phyloP scores from a whole-genome alignment of 345 rosid species.

The Eucalyptus lansdowneana region DNA sequence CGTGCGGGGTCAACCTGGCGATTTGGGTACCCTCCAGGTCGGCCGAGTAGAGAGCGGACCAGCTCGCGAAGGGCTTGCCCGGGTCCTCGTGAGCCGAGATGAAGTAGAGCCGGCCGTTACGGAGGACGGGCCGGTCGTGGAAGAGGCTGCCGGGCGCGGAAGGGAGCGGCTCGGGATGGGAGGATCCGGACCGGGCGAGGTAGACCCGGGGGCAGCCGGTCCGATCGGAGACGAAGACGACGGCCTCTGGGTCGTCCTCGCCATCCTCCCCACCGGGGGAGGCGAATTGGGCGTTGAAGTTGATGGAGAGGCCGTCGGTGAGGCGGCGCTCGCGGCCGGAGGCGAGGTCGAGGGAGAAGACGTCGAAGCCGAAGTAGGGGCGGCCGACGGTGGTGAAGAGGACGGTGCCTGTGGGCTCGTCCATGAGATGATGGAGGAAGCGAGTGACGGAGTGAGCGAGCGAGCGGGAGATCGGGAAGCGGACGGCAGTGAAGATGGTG shows the following conservation, averaged over 20 bases:
- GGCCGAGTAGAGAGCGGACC: conserved; percentile 55
- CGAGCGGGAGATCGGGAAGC: neutral
- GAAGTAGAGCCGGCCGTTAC: conserved; percentile 44
- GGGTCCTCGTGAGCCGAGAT: conserved; percentile 75
- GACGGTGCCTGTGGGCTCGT: conserved; percentile 42
- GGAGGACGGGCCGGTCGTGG: conserved; percentile 67
- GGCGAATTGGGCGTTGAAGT: conserved; percentile 67
- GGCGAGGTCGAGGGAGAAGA: conserved; percentile 27
- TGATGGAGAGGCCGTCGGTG: conserved; percentile 61
- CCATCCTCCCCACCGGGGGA: conserved; percentile 55
- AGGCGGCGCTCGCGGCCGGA: conserved; percentile 27
- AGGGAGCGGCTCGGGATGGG: conserved; percentile 32
- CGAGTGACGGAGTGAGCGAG: neutral
- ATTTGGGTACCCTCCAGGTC: conserved; percentile 2
- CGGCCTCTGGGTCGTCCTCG: conserved; percentile 1
- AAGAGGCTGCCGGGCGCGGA: conserved; percentile 42
- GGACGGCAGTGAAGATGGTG: neutral
- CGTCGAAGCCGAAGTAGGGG: conserved; percentile 62
- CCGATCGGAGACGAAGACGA: conserved; percentile 67
- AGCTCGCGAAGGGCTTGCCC: conserved; percentile 37
- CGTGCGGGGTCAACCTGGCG: conserved; percentile 47
- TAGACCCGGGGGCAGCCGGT: conserved; percentile 35
- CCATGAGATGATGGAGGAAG: neutral
- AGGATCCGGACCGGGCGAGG: conserved; percentile 13
- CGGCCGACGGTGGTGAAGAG: conserved; percentile 64